These are phyloP conservation scores for Apophysomyces sp. DNA, from an alignment of 371 early-diverging fungal species.

Conservation along the genomic window DNA sequence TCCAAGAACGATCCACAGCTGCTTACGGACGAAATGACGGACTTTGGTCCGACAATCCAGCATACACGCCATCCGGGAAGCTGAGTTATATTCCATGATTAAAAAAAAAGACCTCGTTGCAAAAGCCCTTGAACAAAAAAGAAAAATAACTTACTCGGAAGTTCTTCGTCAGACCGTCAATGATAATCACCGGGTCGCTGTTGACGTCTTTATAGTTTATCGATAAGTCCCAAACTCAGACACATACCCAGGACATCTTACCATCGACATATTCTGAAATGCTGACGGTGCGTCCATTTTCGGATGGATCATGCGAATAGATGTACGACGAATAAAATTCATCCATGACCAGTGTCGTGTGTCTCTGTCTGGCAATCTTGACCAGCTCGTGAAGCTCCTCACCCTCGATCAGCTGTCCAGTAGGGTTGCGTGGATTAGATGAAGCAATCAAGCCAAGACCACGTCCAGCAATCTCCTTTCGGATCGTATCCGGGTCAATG, in stretches of 20 bases:
- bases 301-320: slow-evolving; percentile 34
- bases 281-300: slow-evolving; percentile 40
- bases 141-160: slow-evolving; percentile 27
- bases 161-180: slow-evolving; percentile 47
- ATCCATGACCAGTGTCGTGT: slow-evolving; percentile 48
- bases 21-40: slow-evolving; percentile 42
- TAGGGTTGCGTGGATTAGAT: slow-evolving; percentile 52
- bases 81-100: too few relatives aligned
- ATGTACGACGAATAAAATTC: slow-evolving; percentile 54
- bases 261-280: slow-evolving; percentile 41
- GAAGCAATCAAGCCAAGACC: slow-evolving; percentile 45
- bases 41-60: slow-evolving; percentile 52
- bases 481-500: slow-evolving; percentile 38
- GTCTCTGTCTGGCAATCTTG: slow-evolving; percentile 33
- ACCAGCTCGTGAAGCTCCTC: slow-evolving; percentile 40
- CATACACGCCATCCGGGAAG: slow-evolving; percentile 54
- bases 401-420: slow-evolving; percentile 45
- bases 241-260: neutral
- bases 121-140: too few relatives aligned
- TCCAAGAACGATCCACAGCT: slow-evolving; percentile 49
- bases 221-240: too few relatives aligned
- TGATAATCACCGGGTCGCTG: slow-evolving; percentile 43
- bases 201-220: slow-evolving; percentile 31
- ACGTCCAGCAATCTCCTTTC: slow-evolving; percentile 41
- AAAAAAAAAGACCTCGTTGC: too few relatives aligned